Percentiles rank a stretch among this genome's conserved stretches.
Evolutionary conservation across 805 yeast genomes (phyloP).

Genomic region (Barnettozyma sp.): DNA sequence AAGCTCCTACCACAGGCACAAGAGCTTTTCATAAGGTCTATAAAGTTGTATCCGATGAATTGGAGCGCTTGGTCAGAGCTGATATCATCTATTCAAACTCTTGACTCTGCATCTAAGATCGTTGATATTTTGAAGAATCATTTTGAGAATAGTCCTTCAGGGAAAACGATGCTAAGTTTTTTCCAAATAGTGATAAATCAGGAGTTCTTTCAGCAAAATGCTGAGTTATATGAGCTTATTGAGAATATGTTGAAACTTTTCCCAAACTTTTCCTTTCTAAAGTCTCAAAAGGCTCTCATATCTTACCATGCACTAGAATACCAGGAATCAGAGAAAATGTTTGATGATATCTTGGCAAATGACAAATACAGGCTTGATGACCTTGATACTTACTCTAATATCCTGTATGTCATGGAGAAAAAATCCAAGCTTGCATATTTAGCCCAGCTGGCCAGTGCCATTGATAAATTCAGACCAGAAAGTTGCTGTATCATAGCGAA

Average conservation of each 20-base stretch:
- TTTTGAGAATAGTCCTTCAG: conserved; percentile 13
- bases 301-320: conserved; percentile 84
- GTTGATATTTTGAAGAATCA: conserved; percentile 16
- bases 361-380: conserved; percentile 91
- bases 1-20: conserved; percentile 58
- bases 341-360: conserved; percentile 60
- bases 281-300: conserved; percentile 75
- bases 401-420: conserved; percentile 89
- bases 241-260: conserved; percentile 45
- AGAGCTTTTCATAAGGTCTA: conserved; percentile 49
- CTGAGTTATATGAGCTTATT: conserved; percentile 44
- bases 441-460: conserved; percentile 76
- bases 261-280: conserved; percentile 68
- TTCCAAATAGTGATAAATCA: conserved; percentile 34
- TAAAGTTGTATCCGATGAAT: conserved; percentile 69
- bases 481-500: conserved; percentile 93
- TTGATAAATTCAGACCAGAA: conserved; percentile 87
- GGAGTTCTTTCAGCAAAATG: conserved; percentile 69
- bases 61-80: conserved; percentile 95
- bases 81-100: conserved; percentile 48
- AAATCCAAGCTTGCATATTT: conserved; percentile 74
- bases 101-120: conserved; percentile 47
- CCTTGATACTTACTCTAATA: conserved; percentile 89
- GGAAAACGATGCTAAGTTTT: conserved; percentile 14
- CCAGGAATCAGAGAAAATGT: conserved; percentile 66